Evolutionary conservation across 2,329 filamentous ascomycete species (phyloP).

Genomic region (Fusarium buharicum): DNA sequence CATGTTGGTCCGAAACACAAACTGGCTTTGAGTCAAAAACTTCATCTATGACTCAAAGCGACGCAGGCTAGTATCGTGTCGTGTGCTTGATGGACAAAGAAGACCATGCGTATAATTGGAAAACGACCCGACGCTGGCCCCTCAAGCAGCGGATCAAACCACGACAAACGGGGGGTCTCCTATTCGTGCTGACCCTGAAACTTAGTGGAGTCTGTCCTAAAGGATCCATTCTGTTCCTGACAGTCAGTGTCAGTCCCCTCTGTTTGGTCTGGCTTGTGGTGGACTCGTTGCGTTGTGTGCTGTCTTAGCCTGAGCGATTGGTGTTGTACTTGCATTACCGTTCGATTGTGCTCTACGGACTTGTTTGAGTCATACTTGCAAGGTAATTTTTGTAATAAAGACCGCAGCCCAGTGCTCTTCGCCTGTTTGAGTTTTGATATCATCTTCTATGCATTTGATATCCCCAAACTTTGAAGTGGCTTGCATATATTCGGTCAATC

Average conservation of each 20-base stretch:
- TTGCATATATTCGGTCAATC: not conserved
- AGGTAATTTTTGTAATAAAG: not conserved
- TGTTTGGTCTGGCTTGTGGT: no score
- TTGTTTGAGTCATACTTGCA: conserved; percentile 7
- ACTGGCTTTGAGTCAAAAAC: no score
- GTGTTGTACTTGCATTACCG: conserved; percentile 6
- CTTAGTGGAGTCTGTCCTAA: not conserved
- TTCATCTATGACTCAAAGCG: not conserved
- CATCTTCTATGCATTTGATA: not conserved
- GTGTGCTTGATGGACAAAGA: conserved; percentile 28
- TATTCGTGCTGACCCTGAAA: conserved; percentile 29
- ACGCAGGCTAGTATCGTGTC: conserved; percentile 13
- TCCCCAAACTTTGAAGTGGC: not conserved
- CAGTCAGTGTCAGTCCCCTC: no score
- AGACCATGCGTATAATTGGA: not conserved
- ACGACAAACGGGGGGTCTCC: conserved; percentile 35
- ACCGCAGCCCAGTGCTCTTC: not conserved
- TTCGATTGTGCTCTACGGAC: not conserved
- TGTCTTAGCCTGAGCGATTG: not conserved
- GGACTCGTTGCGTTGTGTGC: not conserved
- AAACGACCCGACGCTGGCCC: not conserved
- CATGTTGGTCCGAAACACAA: no score
- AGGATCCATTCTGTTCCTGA: conserved; percentile 10
- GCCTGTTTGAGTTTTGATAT: not conserved
- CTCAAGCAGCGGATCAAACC: conserved; percentile 19